Percentiles rank a stretch among this genome's conserved stretches.
These are phyloP conservation scores for Mentha longifolia DNA, from an alignment of 257 asterid genomes.

Conservation along the genomic window DNA sequence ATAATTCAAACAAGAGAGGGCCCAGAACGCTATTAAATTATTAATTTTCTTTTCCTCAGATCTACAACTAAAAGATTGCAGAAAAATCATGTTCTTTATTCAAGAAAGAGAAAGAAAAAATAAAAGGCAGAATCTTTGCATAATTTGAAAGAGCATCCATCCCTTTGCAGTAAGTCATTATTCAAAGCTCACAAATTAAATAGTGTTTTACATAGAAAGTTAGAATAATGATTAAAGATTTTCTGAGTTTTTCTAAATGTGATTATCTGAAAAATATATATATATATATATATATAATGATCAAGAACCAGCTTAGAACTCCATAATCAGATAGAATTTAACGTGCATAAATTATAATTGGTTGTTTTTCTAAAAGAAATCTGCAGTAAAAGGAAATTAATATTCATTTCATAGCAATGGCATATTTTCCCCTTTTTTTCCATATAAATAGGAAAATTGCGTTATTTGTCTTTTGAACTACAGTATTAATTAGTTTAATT, in stretches of 20 bases:
- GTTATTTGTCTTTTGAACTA: neutral
- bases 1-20: slow-evolving; percentile 28
- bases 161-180: neutral
- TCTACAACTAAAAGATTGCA: neutral
- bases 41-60: slow-evolving; percentile 8
- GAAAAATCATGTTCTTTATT: neutral
- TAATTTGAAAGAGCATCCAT: slow-evolving; percentile 1
- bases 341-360: slow-evolving; percentile 10
- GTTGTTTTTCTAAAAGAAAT: neutral
- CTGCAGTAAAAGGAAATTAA: neutral
- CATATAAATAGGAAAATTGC: neutral
- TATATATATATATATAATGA: no score
- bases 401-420: neutral
- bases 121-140: slow-evolving; percentile 14
- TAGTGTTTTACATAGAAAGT: neutral
- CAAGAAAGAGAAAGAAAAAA: neutral
- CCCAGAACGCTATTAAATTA: slow-evolving; percentile 25
- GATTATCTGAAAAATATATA: no score
- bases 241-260: no score
- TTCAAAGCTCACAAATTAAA: slow-evolving; percentile 13
- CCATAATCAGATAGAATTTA: neutral
- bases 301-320: neutral
- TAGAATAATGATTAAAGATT: neutral
- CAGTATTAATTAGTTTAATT: neutral
- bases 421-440: neutral